These are phyloP conservation scores for Saccharomyces hybrid DNA, from an alignment of 1,139 yeast species.

Conservation along the genomic window DNA sequence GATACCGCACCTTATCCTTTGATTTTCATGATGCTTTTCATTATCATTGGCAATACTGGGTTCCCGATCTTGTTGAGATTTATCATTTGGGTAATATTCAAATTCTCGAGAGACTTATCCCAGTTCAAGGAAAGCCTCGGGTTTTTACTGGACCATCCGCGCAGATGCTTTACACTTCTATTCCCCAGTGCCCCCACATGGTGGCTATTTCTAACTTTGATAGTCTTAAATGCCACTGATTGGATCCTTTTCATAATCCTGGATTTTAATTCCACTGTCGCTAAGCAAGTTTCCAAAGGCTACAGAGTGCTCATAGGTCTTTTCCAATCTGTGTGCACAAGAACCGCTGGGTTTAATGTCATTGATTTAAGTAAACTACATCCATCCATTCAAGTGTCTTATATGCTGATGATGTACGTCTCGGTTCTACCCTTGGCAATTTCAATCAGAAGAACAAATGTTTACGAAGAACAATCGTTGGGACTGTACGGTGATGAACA, in stretches of 20 bases:
- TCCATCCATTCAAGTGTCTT: constrained; percentile 87
- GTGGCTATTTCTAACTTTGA: constrained; percentile 76
- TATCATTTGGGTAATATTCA: constrained; percentile 69
- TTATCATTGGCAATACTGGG: constrained; percentile 87
- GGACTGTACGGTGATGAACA: constrained; percentile 51
- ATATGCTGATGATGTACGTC: constrained; percentile 94
- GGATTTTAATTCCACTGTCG: constrained; percentile 49
- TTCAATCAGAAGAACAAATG: constrained; percentile 90
- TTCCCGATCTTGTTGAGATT: constrained; percentile 77
- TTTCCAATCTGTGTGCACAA: constrained; percentile 81
- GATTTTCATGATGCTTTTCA: constrained; percentile 54
- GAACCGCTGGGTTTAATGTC: constrained; percentile 85
- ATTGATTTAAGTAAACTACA: constrained; percentile 62
- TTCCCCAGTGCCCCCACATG: constrained; percentile 90
- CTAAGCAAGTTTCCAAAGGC: constrained; percentile 50
- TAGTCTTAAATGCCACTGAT: constrained; percentile 69
- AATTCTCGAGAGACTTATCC: constrained; percentile 56
- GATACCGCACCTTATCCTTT: constrained; percentile 55
- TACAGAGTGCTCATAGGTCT: constrained; percentile 69
- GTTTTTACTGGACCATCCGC: constrained; percentile 84
- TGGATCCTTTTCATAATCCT: constrained; percentile 68
- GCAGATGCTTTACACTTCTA: constrained; percentile 86
- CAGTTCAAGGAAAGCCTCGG: constrained; percentile 66
- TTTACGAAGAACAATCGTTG: constrained; percentile 89
- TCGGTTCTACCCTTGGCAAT: constrained; percentile 93